Evolutionary conservation across 139 green algal species (phyloP).

Genomic region (Chlamydomonas applanata): DNA sequence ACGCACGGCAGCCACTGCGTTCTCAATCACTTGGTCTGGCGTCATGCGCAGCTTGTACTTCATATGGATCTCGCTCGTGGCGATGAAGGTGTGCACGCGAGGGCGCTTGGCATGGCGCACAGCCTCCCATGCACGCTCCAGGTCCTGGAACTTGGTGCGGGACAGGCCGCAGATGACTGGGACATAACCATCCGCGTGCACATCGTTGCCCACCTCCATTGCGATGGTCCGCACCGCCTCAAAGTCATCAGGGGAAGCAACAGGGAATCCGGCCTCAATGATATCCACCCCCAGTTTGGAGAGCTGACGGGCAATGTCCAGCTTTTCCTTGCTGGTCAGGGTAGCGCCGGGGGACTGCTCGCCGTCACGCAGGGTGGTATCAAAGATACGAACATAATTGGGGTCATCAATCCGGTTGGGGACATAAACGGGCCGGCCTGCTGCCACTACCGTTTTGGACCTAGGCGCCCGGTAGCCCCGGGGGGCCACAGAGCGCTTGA

Average conservation of each 20-base stretch:
- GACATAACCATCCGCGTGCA: constrained; percentile 87
- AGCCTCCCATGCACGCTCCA: constrained; percentile 88
- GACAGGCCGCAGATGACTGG: constrained; percentile 98
- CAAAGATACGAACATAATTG: constrained; percentile 96
- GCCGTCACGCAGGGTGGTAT: constrained; percentile 97
- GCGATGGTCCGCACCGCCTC: constrained; percentile 91
- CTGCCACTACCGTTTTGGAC: neutral
- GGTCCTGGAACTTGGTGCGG: constrained; percentile 72
- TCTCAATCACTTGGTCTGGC: constrained; percentile 85
- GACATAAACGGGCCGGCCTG: constrained; percentile 65
- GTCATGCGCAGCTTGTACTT: constrained; percentile 91
- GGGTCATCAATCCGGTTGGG: constrained; percentile 87
- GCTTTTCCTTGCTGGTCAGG: constrained; percentile 95
- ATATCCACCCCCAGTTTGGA: constrained; percentile 97
- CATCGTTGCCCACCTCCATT: constrained; percentile 81
- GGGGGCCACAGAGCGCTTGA: neutral
- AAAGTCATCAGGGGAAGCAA: constrained; percentile 97
- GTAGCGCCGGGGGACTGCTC: constrained; percentile 95
- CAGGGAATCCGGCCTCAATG: constrained; percentile 97
- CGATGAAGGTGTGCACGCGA: constrained; percentile 97
- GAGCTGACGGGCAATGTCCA: constrained; percentile 94
- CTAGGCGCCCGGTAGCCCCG: neutral
- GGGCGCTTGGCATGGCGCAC: constrained; percentile 84
- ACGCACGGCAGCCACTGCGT: constrained; percentile 84
- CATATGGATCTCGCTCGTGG: constrained; percentile 97